These are phyloP conservation scores for Udeniomyces megalosporus DNA, from an alignment of 768 basidiomycete species.

Conservation along the genomic window DNA sequence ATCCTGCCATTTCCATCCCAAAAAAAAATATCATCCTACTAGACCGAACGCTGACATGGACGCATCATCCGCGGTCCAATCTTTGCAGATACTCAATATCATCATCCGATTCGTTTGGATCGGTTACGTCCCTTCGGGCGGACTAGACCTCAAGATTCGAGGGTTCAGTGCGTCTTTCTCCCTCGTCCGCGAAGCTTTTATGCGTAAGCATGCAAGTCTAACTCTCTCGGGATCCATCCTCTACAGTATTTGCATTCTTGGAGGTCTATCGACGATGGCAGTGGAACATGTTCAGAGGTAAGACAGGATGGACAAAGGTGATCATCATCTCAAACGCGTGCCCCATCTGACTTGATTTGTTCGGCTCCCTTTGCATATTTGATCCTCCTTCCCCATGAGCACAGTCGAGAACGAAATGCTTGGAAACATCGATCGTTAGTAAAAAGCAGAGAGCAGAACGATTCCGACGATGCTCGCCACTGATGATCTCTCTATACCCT, in stretches of 20 bases:
- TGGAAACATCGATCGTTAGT: too few species aligned
- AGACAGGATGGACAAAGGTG: not conserved
- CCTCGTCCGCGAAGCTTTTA: not conserved
- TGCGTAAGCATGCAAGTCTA: not conserved
- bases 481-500: not conserved
- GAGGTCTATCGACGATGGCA: slow-evolving; percentile 14
- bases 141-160: not conserved
- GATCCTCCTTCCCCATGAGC: not conserved
- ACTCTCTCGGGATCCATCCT: not conserved
- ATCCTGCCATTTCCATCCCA: too few species aligned
- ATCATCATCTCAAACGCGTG: not conserved
- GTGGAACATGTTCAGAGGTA: slow-evolving; percentile 5
- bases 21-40: too few species aligned
- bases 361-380: too few species aligned
- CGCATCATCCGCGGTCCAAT: slow-evolving; percentile 21
- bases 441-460: too few species aligned
- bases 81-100: slow-evolving; percentile 46
- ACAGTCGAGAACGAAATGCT: too few species aligned
- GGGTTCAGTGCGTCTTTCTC: not conserved
- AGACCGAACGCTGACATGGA: too few species aligned
- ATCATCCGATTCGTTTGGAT: slow-evolving; percentile 70
- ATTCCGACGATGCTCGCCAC: too few species aligned
- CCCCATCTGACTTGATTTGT: too few species aligned
- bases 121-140: slow-evolving; percentile 24
- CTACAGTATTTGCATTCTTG: slow-evolving; percentile 6